Conservation (phyloP, 257 asterid species). For the Knoxia roxburghii region DNA sequence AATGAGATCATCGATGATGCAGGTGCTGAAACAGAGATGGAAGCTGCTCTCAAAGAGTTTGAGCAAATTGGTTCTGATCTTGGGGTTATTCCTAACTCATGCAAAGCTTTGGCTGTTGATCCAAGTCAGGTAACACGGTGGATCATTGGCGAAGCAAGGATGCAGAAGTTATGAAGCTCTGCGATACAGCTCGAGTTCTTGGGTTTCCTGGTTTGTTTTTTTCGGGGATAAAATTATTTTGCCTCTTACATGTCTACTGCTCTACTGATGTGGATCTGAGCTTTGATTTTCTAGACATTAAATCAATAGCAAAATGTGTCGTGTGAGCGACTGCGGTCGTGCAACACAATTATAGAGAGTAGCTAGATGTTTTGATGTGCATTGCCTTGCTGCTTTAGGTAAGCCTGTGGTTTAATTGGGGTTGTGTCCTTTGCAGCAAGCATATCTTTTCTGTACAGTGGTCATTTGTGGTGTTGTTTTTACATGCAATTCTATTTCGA, state of each 20-base stretch:
- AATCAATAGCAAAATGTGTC: background rate
- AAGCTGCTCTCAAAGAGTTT: slow-evolving; percentile 51
- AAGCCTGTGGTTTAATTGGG: slow-evolving; percentile 2
- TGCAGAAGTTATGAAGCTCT: slow-evolving; percentile 24
- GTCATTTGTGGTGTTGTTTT: too few relatives aligned
- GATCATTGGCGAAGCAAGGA: slow-evolving; percentile 79
- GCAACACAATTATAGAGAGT: too few relatives aligned
- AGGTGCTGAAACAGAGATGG: slow-evolving; percentile 68
- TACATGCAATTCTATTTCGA: too few relatives aligned
- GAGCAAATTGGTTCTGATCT: slow-evolving; percentile 60
- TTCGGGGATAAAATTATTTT: too few relatives aligned
- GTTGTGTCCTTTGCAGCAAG: background rate
- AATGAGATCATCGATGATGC: slow-evolving; percentile 55
- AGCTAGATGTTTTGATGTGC: background rate
- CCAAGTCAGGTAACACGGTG: slow-evolving; percentile 93
- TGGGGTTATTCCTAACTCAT: slow-evolving; percentile 80
- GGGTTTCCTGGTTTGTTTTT: background rate
- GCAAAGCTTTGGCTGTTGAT: slow-evolving; percentile 59
- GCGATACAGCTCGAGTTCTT: background rate
- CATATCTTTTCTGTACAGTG: background rate
- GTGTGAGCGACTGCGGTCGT: too few relatives aligned
- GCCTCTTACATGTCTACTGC: background rate
- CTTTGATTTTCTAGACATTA: background rate
- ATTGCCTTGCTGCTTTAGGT: background rate
- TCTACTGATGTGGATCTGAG: background rate